These are phyloP conservation scores for Syzygium grande DNA, from an alignment of 345 rosid genomes.

Conservation along the genomic window DNA sequence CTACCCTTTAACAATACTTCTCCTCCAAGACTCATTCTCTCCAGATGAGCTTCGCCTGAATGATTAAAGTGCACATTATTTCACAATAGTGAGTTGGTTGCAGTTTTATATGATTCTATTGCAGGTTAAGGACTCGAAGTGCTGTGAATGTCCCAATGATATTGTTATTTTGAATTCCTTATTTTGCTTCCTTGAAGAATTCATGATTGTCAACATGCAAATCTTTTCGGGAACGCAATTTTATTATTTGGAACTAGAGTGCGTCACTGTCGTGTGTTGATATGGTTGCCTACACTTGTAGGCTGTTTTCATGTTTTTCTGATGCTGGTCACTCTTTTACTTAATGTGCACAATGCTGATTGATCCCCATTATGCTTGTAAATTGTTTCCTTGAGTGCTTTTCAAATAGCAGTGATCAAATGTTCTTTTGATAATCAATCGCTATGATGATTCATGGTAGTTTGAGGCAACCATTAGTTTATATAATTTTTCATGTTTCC, in stretches of 20 bases:
- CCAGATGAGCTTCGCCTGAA: neutral
- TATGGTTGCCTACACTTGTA: neutral
- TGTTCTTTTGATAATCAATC: neutral
- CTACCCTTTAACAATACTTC: neutral
- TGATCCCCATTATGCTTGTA: neutral
- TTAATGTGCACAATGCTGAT: neutral
- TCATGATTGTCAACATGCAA: neutral
- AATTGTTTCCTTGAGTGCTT: neutral
- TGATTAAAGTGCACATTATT: neutral
- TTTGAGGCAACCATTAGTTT: neutral
- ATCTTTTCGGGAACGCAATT: neutral
- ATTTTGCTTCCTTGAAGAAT: neutral
- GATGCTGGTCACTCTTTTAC: neutral
- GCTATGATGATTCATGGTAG: neutral
- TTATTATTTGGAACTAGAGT: neutral
- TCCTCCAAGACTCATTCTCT: neutral
- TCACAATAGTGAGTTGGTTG: neutral
- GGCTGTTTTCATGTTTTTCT: neutral
- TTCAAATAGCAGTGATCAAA: neutral
- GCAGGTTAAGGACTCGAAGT: neutral
- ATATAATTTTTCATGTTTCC: neutral
- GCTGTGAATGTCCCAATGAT: neutral
- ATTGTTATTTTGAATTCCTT: neutral
- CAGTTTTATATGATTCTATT: neutral
- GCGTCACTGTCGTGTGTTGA: neutral